Evolutionary conservation across 441 rosid genomes (phyloP).

Genomic region (Iberis amara): DNA sequence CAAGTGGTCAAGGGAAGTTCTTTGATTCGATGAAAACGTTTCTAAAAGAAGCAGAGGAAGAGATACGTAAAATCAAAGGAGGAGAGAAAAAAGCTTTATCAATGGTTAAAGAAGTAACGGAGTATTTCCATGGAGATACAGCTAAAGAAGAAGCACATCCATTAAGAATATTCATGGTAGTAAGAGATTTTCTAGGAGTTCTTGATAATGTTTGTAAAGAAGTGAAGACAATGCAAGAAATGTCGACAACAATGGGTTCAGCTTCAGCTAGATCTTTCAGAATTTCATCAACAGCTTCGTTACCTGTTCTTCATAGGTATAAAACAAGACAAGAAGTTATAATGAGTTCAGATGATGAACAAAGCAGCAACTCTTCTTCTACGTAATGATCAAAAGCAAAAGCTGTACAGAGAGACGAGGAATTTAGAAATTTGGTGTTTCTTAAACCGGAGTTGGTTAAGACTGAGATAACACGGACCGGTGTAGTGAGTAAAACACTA

Average conservation of each 20-base stretch:
- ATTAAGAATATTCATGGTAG: slow-evolving; percentile 82
- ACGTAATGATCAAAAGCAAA: slow-evolving; percentile 40
- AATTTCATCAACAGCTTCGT: slow-evolving; percentile 64
- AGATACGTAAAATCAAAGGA: slow-evolving; percentile 54
- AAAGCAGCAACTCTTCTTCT: slow-evolving; percentile 50
- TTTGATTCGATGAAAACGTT: slow-evolving; percentile 64
- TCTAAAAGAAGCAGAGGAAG: slow-evolving; percentile 71
- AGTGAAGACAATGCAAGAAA: slow-evolving; percentile 79
- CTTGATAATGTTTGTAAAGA: slow-evolving; percentile 94
- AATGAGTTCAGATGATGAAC: slow-evolving; percentile 70
- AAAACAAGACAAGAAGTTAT: slow-evolving; percentile 50
- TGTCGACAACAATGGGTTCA: slow-evolving; percentile 47
- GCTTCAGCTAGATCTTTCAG: slow-evolving; percentile 84
- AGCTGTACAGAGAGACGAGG: slow-evolving; percentile 25
- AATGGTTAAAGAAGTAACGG: slow-evolving; percentile 83
- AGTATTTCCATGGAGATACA: slow-evolving; percentile 82
- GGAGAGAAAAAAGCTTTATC: slow-evolving; percentile 65
- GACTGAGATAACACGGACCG: slow-evolving; percentile 4
- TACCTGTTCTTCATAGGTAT: slow-evolving; percentile 77
- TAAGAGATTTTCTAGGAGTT: slow-evolving; percentile 72
- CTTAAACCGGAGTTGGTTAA: slow-evolving; percentile 27
- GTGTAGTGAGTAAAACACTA: slow-evolving; percentile 19
- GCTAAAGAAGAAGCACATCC: slow-evolving; percentile 96
- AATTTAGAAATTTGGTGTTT: slow-evolving; percentile 9
- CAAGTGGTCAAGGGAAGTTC: slow-evolving; percentile 58